Base-by-base conservation (phyloP, 208 protist species). In the Wallacemonas sp. region DNA sequence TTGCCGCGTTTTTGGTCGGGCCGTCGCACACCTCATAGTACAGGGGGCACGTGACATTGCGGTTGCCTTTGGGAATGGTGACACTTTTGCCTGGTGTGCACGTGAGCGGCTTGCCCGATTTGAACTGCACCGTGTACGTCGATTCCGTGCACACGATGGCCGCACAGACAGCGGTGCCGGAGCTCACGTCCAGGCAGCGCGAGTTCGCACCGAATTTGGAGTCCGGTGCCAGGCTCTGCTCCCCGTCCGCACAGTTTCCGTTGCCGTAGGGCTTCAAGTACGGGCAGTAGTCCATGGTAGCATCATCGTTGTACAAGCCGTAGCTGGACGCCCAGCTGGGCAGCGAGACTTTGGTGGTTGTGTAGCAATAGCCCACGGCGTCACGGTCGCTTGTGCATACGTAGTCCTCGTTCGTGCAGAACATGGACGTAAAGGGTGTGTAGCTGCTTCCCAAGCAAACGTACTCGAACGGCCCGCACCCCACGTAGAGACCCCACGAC, bases 401-500 rank as follows among this genome's bases (percentile, higher is more conserved):
- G 2, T 28, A 39, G 2, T 28, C n/a, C 0, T 1, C 2, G 2
- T 8, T 14, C 14, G n/a, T 55, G 55, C 82, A 87, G 75, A 85
- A 93, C 76, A 93, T 86, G 39, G 45, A 41, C 10, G 84, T 77
- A 38, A 42, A 74, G 38, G 71, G 31, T 8, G 82, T 75, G 8
- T 67, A 31, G 18, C 39, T 42, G 45, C 78, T 57, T 11, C 5
- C 31, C 46, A 87, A 38, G 64, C 84, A 91, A 57, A 74, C 79
- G 11, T 72, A 49, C 4, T 22, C 54, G 18, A 86, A 38, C 20
- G 95, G 79, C 18, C 2, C 28, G 64, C 89, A 96, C 22, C 91
- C 89, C 0, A 50, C 31, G 14, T 82, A 65, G n/a, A 61, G 33
- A 41, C 86, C 92, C 87, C 86, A 97, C 33, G 45, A 10, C 77